Evolutionary conservation across 1,284 basidiomycete species (phyloP).

Genomic region (Malassezia brasiliensis): DNA sequence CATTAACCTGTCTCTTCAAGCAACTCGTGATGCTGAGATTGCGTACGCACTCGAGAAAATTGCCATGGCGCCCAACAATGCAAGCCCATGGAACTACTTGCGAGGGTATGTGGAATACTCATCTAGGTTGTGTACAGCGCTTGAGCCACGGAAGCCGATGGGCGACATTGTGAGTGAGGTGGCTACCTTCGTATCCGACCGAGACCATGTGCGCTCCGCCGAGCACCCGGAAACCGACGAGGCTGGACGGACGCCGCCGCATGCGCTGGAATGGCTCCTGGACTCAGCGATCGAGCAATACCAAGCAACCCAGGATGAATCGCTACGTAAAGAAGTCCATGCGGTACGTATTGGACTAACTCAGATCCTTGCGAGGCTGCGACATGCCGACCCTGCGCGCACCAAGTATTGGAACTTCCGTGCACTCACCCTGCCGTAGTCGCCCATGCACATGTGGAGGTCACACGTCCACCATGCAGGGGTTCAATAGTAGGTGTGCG

Average conservation of each 20-base stretch:
- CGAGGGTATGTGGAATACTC: conserved; percentile 20
- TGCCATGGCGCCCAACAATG: conserved; percentile 30
- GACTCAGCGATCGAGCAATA: background rate
- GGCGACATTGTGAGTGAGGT: background rate
- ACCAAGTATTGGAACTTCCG: conserved; percentile 11
- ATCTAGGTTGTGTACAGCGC: background rate
- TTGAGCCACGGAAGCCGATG: background rate
- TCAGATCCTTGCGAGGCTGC: conserved; percentile 9
- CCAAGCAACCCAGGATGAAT: no score
- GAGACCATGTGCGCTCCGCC: conserved; percentile 18
- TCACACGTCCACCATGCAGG: conserved; percentile 31
- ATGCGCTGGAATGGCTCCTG: conserved; percentile 34
- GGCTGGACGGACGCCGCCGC: conserved; percentile 16
- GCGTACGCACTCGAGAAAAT: conserved; percentile 23
- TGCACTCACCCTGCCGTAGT: conserved; percentile 2
- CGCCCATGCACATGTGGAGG: conserved; percentile 5
- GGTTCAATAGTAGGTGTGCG: conserved; percentile 27
- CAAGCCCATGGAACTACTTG: conserved; percentile 39
- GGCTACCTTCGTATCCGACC: conserved; percentile 15
- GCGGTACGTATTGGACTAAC: background rate
- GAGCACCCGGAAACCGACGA: conserved; percentile 21
- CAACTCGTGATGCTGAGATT: conserved; percentile 51
- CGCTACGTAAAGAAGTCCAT: background rate
- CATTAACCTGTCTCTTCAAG: conserved; percentile 18
- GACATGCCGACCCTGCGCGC: conserved; percentile 4